These are phyloP conservation scores for Nemania serpens DNA, from an alignment of 2,329 filamentous ascomycete genomes.

Conservation along the genomic window DNA sequence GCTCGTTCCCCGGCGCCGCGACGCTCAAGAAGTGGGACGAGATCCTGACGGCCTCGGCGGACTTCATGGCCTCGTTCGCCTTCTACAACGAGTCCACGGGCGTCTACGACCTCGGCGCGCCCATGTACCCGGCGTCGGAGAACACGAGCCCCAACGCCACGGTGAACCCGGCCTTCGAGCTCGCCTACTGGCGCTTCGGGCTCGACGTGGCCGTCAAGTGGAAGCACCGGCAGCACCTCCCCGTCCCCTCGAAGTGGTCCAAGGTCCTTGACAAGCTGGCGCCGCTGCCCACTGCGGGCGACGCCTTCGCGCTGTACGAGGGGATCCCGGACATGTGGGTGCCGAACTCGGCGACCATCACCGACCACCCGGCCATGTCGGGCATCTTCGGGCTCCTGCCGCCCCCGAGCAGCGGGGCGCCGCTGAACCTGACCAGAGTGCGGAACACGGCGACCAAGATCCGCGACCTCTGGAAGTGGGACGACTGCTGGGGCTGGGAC, in stretches of 20 bases:
- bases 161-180: constrained; percentile 63
- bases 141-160: constrained; percentile 63
- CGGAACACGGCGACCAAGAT: constrained; percentile 47
- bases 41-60: constrained; percentile 55
- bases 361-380: constrained; percentile 51
- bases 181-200: constrained; percentile 66
- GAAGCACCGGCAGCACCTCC: constrained; percentile 53
- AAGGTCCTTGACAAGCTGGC: constrained; percentile 57
- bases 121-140: constrained; percentile 55
- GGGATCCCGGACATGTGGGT: constrained; percentile 51
- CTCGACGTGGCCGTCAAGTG: constrained; percentile 58
- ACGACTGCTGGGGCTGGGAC: constrained; percentile 50
- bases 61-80: constrained; percentile 64
- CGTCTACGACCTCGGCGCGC: constrained; percentile 55
- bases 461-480: constrained; percentile 45
- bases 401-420: constrained; percentile 43
- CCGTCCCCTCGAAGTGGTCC: constrained; percentile 52
- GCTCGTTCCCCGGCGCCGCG: constrained; percentile 47
- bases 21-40: constrained; percentile 58
- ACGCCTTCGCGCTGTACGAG: constrained; percentile 60
- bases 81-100: constrained; percentile 57
- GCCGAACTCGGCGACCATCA: constrained; percentile 43
- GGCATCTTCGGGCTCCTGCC: constrained; percentile 51
- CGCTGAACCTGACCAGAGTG: constrained; percentile 44
- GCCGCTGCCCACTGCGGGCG: constrained; percentile 54